These are phyloP conservation scores for Phtheirospermum japonicum DNA, from an alignment of 257 asterid genomes.

Conservation along the genomic window DNA sequence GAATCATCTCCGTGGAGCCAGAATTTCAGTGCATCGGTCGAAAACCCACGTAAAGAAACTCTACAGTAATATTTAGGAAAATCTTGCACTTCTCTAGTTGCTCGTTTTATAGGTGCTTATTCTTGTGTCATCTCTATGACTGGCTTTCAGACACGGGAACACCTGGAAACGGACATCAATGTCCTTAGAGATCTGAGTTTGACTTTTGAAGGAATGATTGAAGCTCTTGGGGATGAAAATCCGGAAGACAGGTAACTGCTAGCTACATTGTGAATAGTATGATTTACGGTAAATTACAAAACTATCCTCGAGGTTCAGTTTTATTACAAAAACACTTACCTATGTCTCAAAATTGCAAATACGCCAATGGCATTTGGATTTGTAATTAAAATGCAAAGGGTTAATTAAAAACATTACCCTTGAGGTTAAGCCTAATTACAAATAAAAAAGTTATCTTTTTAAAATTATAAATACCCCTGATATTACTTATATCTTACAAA, in stretches of 20 bases:
- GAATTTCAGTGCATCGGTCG: conserved; percentile 34
- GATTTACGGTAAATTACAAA: background rate
- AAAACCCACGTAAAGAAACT: conserved; percentile 38
- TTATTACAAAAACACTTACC: background rate
- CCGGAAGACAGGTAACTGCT: conserved; percentile 52
- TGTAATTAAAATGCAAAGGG: background rate
- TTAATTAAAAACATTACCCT: too few species aligned
- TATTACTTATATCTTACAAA: too few species aligned
- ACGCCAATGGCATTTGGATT: background rate
- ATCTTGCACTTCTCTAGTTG: background rate
- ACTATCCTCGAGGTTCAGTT: background rate
- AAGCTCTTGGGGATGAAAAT: conserved; percentile 46
- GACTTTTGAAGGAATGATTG: conserved; percentile 66
- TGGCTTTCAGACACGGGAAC: conserved; percentile 42
- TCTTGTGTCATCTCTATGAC: conserved; percentile 18
- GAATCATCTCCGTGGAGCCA: conserved; percentile 60
- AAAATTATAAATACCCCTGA: too few species aligned
- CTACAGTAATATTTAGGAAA: conserved; percentile 4
- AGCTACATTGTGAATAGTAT: background rate
- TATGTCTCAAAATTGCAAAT: background rate
- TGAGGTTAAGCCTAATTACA: background rate
- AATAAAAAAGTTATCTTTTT: too few species aligned
- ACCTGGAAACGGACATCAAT: conserved; percentile 60
- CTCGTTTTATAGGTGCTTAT: conserved; percentile 1
- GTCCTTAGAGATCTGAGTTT: conserved; percentile 53